Evolutionary conservation across 257 asterid genomes (phyloP), one percentile per base, ranked within the genome.

Genomic region (Nyctanthes arbortristis): DNA sequence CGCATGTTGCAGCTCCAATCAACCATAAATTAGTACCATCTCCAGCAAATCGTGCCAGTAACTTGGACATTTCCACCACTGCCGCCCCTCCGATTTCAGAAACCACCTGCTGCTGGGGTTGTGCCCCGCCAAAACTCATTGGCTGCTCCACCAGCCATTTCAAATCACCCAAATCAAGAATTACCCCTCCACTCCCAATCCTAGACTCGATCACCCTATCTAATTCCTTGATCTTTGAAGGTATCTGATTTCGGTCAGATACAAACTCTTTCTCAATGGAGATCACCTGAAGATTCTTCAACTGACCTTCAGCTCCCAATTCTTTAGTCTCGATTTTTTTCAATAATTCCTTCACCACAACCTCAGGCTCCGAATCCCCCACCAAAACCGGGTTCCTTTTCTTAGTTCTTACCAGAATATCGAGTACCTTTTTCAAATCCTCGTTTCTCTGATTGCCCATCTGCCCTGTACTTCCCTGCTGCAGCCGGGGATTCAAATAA

Each of bases 1-100:
- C 99, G 64, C 96, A 91, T 1, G 96, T 89, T 1, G 99, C 99
- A 49, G 93, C 86, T 64, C 99, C 97, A n/a, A 94, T 85, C 75
- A 94, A 78, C 97, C 96, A 91, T 18, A 87, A 71, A 66, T 75
- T 39, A 63, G 40, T 45, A 20, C 45, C 73, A 28, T 79, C 89
- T 58, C 82, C 78, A 3, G 79, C 61, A 56, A 80, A 84, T 68
- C 81, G 76, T 3, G 75, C 68, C 75, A 89, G 16, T 16, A 91
- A 64, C 67, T 76, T 86, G 31, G 80, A 79, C 84, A 91, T 88
- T 75, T 87, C 97, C 72, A 47, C 83, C 82, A 89, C 93, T 16
- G 80, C 88, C 5, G 70, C 75, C 81, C 79, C 73, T 28, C 88
- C 96, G 0, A 63, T 63, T 76, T 90, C 98, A 0, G 96, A 83